phyloP scores from a whole-genome alignment of 2,329 filamentous ascomycete genomes.

The Bipolaris gigantea region DNA sequence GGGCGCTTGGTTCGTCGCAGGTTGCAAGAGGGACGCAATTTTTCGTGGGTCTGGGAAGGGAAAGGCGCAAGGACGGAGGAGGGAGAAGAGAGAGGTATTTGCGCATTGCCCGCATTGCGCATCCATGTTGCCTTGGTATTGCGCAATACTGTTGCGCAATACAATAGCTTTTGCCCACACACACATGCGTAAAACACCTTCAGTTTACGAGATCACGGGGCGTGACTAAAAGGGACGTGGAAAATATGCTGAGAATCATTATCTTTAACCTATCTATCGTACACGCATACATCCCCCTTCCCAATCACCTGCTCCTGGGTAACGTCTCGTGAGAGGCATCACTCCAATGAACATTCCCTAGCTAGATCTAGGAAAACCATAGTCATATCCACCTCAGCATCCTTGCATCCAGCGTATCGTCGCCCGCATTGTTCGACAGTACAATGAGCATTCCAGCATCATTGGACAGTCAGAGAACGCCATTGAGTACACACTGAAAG shows the following conservation, averaged over 20 bases:
- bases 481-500: constrained; percentile 10
- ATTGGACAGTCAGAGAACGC: constrained; percentile 2
- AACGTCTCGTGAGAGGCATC: not conserved
- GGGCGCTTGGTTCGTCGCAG: not conserved
- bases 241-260: not conserved
- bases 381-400: not conserved
- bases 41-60: not conserved
- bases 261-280: constrained; percentile 1
- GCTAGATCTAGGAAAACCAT: constrained; percentile 3
- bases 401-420: constrained; percentile 1
- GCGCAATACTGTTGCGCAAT: not conserved
- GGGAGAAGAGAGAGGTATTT: too few relatives aligned
- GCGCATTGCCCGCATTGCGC: not conserved
- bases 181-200: not conserved
- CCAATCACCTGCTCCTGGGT: not conserved
- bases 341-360: not conserved
- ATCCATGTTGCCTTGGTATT: not conserved
- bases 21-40: not conserved
- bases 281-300: not conserved
- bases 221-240: not conserved
- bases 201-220: not conserved
- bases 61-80: not conserved
- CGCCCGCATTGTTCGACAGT: constrained; percentile 8
- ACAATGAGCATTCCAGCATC: constrained; percentile 32
- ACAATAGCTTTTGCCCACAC: not conserved